phyloP scores from a whole-genome alignment of 1,284 basidiomycete genomes.

The Ustilago esculenta region DNA sequence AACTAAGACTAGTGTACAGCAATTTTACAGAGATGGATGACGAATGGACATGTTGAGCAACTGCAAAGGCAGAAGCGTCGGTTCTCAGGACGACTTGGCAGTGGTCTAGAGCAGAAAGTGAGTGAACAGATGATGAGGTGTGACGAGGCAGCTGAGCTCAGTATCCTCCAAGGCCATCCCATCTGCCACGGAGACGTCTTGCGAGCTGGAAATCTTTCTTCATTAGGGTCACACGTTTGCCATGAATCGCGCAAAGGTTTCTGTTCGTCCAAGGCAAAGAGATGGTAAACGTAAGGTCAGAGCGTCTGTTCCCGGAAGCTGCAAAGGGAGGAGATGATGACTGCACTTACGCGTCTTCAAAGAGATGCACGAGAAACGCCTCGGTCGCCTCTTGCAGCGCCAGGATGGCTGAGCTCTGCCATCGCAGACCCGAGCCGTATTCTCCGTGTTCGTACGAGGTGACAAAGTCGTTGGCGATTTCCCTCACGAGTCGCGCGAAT shows the following conservation, averaged over 20 bases:
- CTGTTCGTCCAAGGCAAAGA: conserved; percentile 12
- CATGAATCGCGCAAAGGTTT: conserved; percentile 65
- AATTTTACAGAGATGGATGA: too few relatives aligned
- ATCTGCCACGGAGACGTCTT: conserved; percentile 62
- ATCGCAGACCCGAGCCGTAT: conserved; percentile 58
- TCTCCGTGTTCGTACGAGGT: conserved; percentile 60
- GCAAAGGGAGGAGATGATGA: background rate
- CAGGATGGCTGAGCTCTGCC: conserved; percentile 65
- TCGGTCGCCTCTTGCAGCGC: conserved; percentile 67
- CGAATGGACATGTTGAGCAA: too few relatives aligned
- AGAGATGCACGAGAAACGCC: conserved; percentile 64
- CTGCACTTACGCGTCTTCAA: conserved; percentile 65
- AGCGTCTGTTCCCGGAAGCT: background rate
- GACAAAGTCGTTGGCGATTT: conserved; percentile 65
- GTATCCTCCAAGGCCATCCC: conserved; percentile 64
- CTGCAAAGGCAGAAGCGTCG: too few relatives aligned
- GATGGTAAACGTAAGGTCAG: background rate
- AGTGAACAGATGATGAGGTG: too few relatives aligned
- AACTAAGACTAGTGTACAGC: too few relatives aligned
- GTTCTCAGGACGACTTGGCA: too few relatives aligned
- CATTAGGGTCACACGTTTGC: conserved; percentile 66
- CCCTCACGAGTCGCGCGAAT: conserved; percentile 64
- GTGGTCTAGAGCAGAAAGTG: too few relatives aligned
- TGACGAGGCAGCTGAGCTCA: too few relatives aligned
- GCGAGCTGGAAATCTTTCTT: conserved; percentile 66